Base-by-base conservation (phyloP, 1,284 basidiomycete species). In the Puccinia triticina region DNA sequence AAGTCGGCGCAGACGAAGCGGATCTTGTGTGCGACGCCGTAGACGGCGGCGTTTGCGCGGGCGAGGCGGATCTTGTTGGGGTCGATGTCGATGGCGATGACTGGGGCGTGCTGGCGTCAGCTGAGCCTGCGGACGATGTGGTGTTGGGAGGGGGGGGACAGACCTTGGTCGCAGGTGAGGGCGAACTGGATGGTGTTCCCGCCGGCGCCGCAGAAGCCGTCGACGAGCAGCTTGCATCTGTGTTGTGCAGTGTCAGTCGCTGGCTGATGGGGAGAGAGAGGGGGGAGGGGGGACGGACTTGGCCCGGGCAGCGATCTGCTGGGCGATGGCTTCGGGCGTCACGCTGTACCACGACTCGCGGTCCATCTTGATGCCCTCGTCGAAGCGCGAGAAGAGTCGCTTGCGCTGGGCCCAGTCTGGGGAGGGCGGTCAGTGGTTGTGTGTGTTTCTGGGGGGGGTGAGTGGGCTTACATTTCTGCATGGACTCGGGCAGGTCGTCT, bases 171-270 rank as follows among this genome's bases (percentile, higher is more conserved):
- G 88, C 96, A 98, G 0, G 95, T 97, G 86, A 93, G 91, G 0
- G 97, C 97, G 88, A 99, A 98, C 14, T 95, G 94, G 82, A 99
- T 99, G 0, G 95, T 91, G 85, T 99, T 99, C 2, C 97, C 97
- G 12, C 97, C 97, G 0, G 98, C 96, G 0, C 97, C 97, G 86
- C 95, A 98, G 86, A 98, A 99, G 0, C 95, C 94, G 86, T 99
- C 97, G 37, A 96, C 89, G 74, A 96, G 89, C 2, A 84, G 84
- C 16, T 84, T 82, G 26, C 53, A 64, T 14, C 77, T 83, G n/a
- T n/a, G n/a, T n/a, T n/a, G n/a, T n/a, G n/a, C n/a, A n/a, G n/a
- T n/a, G n/a, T n/a, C n/a, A n/a, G n/a, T n/a, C n/a, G n/a, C n/a
- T n/a, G n/a, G n/a, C n/a, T n/a, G n/a, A n/a, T n/a, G n/a, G n/a